A percentile compares a stretch with the other conserved stretches of the same genome.
These are phyloP conservation scores for Pseudocercospora fuligena DNA, from an alignment of 2,329 filamentous ascomycete species.

Conservation along the genomic window DNA sequence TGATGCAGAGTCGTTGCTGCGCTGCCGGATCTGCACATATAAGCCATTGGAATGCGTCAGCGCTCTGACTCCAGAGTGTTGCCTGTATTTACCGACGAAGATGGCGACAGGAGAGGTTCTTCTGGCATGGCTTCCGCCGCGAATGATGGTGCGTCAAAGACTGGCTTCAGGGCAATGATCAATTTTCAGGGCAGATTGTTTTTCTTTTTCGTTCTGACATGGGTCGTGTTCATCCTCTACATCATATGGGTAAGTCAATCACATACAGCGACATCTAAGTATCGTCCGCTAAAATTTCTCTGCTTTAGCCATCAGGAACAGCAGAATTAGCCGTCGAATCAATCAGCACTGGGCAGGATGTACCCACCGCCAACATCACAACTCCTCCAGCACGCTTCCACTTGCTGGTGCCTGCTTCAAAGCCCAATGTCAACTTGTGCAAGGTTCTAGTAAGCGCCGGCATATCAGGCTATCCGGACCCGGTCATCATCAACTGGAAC, in stretches of 20 bases:
- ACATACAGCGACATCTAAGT: background rate
- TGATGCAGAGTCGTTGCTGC: too few relatives aligned
- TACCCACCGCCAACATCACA: constrained; percentile 6
- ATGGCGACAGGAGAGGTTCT: background rate
- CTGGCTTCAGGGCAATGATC: constrained; percentile 17
- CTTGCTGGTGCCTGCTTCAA: constrained; percentile 33
- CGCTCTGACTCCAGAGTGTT: constrained; percentile 4
- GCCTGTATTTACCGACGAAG: background rate
- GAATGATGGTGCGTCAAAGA: background rate
- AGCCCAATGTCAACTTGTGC: constrained; percentile 34
- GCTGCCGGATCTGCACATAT: background rate
- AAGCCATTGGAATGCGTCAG: constrained; percentile 1
- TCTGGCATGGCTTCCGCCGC: background rate
- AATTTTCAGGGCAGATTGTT: constrained; percentile 19
- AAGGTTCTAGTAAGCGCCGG: constrained; percentile 34
- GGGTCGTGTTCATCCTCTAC: constrained; percentile 19
- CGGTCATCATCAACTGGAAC: constrained; percentile 34
- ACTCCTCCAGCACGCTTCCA: constrained; percentile 31
- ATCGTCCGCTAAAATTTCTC: background rate
- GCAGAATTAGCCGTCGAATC: background rate
- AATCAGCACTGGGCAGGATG: background rate
- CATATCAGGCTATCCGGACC: constrained; percentile 34
- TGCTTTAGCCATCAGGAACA: background rate
- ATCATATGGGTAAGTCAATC: constrained; percentile 16
- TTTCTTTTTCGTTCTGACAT: constrained; percentile 18